Evolutionary conservation across 2,329 filamentous ascomycete genomes (phyloP).

Genomic region (Plectosphaerella sp.): DNA sequence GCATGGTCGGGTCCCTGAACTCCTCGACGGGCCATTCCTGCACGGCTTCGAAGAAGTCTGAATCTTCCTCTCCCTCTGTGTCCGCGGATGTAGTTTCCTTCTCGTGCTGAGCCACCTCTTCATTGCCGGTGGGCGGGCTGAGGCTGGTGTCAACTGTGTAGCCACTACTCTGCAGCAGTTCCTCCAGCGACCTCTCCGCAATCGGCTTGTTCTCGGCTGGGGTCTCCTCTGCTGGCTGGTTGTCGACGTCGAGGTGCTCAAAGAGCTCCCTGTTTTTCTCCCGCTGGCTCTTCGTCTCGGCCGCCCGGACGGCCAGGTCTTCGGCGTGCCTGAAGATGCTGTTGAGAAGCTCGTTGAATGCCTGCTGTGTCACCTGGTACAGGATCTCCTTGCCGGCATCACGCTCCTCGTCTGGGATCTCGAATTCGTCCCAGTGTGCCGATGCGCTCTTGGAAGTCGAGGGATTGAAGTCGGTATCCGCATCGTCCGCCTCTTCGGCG

Average conservation of each 20-base stretch:
- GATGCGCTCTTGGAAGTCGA: slow-evolving; percentile 68
- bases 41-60: slow-evolving; percentile 5
- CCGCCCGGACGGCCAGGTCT: slow-evolving; percentile 65
- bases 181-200: slow-evolving; percentile 26
- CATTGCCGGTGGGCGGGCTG: neutral
- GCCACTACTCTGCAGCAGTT: slow-evolving; percentile 38
- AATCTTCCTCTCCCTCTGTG: slow-evolving; percentile 11
- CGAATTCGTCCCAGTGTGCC: slow-evolving; percentile 73
- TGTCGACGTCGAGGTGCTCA: slow-evolving; percentile 30
- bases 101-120: slow-evolving; percentile 2
- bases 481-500: slow-evolving; percentile 65
- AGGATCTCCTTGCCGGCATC: slow-evolving; percentile 85
- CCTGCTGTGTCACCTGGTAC: slow-evolving; percentile 87
- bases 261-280: slow-evolving; percentile 49
- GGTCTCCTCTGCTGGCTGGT: neutral
- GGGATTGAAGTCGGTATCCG: slow-evolving; percentile 65
- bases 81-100: slow-evolving; percentile 10
- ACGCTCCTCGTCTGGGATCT: slow-evolving; percentile 73
- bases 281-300: slow-evolving; percentile 57
- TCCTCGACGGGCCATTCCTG: slow-evolving; percentile 9
- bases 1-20: slow-evolving; percentile 58
- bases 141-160: slow-evolving; percentile 31
- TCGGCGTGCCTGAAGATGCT: slow-evolving; percentile 79
- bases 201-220: slow-evolving; percentile 13
- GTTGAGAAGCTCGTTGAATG: slow-evolving; percentile 89